Evolutionary conservation across 805 yeast genomes (phyloP), one percentile per base, ranked within the genome.

Genomic region (Saccharomycopsis javanensis): DNA sequence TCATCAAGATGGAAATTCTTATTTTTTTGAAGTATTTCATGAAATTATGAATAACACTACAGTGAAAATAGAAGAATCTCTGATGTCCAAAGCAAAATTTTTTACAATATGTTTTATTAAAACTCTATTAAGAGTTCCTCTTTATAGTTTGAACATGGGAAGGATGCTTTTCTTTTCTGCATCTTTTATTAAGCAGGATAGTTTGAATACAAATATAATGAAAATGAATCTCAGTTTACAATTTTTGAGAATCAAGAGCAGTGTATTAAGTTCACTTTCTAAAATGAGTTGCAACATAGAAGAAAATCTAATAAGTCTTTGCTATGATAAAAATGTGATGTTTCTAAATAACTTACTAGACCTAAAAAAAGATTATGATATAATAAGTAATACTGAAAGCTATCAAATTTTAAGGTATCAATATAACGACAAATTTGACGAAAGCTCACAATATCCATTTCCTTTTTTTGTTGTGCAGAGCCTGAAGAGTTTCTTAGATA

Each of bases 21-120:
- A 45, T 45, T 45, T 54, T 31, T 10, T 54, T 10, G 11, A 42
- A 46, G 13, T 42, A 7, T 54, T 54, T 16, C 35, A 53, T 18
- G 5, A 10, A 6, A 53, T 13, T 11, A 37, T 16, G 37, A 11
- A 13, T 38, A 15, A 16, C 7, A 33, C 8, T 53, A n/a, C 25
- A 38, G 51, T 16, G n/a, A 2, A 25, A 30, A 34, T 52, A 20
- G 16, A 15, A 35, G 50, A 35, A 52, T 3, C 4, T 23, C 23
- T 10, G 13, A 5, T 34, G 5, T 15, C 30, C 15, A 20, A 35
- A n/a, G 31, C 16, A 7, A 37, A 52, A 37, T 3, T 52, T 2
- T 23, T 52, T 23, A 25, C 50, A 4, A 18, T 52, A 16, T 25
- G 27, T 30, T 52, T 52, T 34, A 11, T 23, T 8, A 23, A 20